phyloP scores from a whole-genome alignment of 352 stramenopile species.

The Pythium phragmiticola region DNA sequence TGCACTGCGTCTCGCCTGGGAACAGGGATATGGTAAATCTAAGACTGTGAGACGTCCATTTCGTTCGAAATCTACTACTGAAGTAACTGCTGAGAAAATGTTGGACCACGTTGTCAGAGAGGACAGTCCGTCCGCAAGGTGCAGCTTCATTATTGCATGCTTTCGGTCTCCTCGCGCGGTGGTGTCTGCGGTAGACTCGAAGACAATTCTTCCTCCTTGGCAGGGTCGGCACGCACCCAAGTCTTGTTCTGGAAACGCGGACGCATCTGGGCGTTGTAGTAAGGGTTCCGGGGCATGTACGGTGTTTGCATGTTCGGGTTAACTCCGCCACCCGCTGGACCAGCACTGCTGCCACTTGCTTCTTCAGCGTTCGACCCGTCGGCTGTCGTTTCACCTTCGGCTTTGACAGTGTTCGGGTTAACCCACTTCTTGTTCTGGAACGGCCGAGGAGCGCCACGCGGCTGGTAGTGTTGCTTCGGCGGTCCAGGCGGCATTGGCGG shows the following conservation, averaged over 20 bases:
- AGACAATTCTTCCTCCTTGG: constrained; percentile 71
- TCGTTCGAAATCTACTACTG: no score
- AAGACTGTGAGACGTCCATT: no score
- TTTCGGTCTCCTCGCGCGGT: constrained; percentile 41
- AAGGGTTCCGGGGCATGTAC: constrained; percentile 64
- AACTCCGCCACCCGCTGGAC: not conserved
- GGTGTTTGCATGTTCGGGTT: constrained; percentile 33
- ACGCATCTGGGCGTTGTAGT: constrained; percentile 68
- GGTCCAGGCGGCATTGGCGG: constrained; percentile 27
- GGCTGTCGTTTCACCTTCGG: constrained; percentile 35
- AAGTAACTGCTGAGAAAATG: no score
- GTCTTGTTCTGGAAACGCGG: constrained; percentile 89
- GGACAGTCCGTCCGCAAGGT: not conserved
- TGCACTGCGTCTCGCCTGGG: no score
- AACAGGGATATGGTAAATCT: no score
- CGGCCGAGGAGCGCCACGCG: constrained; percentile 45
- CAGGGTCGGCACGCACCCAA: constrained; percentile 73
- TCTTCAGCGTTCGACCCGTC: constrained; percentile 19
- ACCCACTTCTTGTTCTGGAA: constrained; percentile 87
- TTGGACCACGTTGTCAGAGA: no score
- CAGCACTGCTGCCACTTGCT: not conserved
- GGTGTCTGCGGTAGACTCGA: constrained; percentile 76
- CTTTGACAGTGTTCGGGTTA: constrained; percentile 73
- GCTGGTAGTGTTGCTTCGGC: constrained; percentile 24
- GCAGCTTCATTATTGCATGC: not conserved